These are phyloP conservation scores for Berberis vulgaris DNA, from an alignment of 164 flowering plant genomes.

Conservation along the genomic window DNA sequence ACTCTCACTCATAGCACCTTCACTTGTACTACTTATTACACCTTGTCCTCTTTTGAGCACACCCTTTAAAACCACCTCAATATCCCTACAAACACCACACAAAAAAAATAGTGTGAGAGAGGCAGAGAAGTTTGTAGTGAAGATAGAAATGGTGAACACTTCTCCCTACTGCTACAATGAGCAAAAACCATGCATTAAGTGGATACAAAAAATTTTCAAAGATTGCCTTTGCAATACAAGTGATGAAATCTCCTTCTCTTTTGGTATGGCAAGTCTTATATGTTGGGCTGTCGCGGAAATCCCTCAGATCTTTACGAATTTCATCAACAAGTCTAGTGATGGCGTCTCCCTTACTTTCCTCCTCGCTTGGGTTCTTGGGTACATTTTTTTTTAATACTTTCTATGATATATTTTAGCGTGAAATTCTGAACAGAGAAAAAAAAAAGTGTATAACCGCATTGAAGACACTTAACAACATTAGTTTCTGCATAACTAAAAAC, in stretches of 20 bases:
- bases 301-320: conserved; percentile 92
- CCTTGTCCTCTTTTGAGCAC: not conserved
- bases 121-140: conserved; percentile 3
- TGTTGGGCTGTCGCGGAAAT: conserved; percentile 90
- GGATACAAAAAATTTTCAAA: conserved; percentile 59
- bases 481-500: too few species aligned
- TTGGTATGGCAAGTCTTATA: conserved; percentile 51
- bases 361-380: conserved; percentile 88
- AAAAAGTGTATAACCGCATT: not conserved
- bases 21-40: too few species aligned
- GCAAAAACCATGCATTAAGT: conserved; percentile 49
- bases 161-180: conserved; percentile 42
- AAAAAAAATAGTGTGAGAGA: not conserved
- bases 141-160: conserved; percentile 5
- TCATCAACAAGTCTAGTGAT: conserved; percentile 68
- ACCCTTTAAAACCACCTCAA: conserved; percentile 3
- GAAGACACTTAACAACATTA: not conserved
- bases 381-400: conserved; percentile 1
- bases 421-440: not conserved
- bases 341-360: conserved; percentile 82
- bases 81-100: not conserved
- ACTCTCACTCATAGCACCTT: too few species aligned
- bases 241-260: conserved; percentile 57
- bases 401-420: not conserved
- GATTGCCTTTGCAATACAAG: conserved; percentile 71